Percentiles rank a stretch among this genome's conserved stretches.
Conservation (phyloP, 1,284 basidiomycete species). For the Rhodotorula sp. region DNA sequence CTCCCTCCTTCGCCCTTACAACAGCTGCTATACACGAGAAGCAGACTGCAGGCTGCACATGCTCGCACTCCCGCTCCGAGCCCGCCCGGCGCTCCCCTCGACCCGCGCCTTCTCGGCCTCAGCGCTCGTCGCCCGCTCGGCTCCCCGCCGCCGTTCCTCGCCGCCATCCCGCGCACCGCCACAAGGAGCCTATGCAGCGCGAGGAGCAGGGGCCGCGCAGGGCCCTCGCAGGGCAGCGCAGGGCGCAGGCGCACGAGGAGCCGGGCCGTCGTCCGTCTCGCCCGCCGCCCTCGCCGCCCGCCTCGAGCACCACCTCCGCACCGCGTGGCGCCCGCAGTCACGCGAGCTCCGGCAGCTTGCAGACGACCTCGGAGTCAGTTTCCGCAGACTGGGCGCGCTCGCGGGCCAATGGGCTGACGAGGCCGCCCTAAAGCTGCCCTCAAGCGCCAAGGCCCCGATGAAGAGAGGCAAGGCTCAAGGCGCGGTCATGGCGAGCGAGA, state of each 20-base stretch:
- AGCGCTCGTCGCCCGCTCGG: neutral
- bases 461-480: neutral
- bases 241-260: too few species aligned
- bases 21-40: too few species aligned
- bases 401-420: conserved; percentile 3
- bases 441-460: neutral
- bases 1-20: neutral
- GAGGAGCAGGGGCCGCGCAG: too few species aligned
- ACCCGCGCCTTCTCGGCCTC: neutral
- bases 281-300: conserved; percentile 1
- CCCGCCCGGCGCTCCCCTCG: too few species aligned
- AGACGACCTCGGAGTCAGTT: conserved; percentile 24
- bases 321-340: conserved; percentile 10
- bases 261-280: conserved; percentile 20
- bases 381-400: neutral
- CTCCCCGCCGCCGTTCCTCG: too few species aligned
- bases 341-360: conserved; percentile 1
- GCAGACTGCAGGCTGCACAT: neutral
- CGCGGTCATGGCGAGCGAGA: neutral
- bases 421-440: neutral
- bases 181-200: neutral
- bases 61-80: neutral
- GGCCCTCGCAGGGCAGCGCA: neutral
- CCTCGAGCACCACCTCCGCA: conserved; percentile 27
- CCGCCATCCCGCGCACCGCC: too few species aligned